These are phyloP conservation scores for Delphinella strobiligena DNA, from an alignment of 2,329 filamentous ascomycete genomes.

Conservation along the genomic window DNA sequence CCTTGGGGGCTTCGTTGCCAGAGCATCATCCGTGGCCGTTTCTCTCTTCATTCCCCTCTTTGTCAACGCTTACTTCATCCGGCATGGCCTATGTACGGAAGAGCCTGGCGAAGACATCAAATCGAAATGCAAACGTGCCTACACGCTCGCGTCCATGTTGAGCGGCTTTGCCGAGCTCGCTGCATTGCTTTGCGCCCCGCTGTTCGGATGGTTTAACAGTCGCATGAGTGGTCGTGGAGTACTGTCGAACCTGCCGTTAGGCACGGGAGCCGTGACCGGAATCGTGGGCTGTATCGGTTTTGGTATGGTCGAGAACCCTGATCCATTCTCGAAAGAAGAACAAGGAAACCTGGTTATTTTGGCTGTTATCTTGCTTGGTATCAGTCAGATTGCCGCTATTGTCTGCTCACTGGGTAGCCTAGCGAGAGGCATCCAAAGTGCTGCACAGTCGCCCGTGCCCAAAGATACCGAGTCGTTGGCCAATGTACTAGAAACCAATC, in stretches of 20 bases:
- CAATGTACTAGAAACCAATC: neutral
- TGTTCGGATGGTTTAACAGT: constrained; percentile 79
- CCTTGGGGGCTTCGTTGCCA: constrained; percentile 84
- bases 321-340: constrained; percentile 55
- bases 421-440: constrained; percentile 53
- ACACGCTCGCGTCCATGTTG: constrained; percentile 74
- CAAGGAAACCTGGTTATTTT: constrained; percentile 44
- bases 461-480: neutral
- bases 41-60: constrained; percentile 89
- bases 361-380: constrained; percentile 67
- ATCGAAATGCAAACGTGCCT: constrained; percentile 72
- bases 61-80: constrained; percentile 81
- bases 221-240: constrained; percentile 42
- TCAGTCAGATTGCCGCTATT: constrained; percentile 92
- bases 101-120: constrained; percentile 54
- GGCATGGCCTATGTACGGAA: constrained; percentile 61
- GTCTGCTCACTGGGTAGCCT: constrained; percentile 89
- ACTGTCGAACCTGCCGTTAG: constrained; percentile 53
- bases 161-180: constrained; percentile 82
- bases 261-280: constrained; percentile 60
- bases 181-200: constrained; percentile 70
- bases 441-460: neutral
- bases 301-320: constrained; percentile 63
- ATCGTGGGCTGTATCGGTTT: constrained; percentile 68
- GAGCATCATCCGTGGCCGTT: constrained; percentile 88